phyloP scores from a whole-genome alignment of 1,284 basidiomycete species.

The Albatrellus sp. region DNA sequence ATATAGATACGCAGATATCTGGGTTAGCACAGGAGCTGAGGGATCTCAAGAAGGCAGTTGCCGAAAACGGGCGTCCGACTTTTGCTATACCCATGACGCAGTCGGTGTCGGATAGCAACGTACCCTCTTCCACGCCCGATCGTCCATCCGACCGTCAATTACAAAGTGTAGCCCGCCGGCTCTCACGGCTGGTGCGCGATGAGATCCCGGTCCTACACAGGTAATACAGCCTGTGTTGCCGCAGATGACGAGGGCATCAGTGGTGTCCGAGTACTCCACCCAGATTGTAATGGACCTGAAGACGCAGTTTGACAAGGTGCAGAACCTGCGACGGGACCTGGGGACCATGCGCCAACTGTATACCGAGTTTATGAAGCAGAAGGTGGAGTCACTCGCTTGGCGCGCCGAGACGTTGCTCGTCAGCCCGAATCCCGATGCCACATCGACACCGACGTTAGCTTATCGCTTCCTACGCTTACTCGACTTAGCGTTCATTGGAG shows the following conservation, averaged over 20 bases:
- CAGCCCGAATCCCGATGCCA: too few relatives aligned
- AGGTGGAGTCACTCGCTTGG: conserved; percentile 79
- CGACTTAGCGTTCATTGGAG: too few relatives aligned
- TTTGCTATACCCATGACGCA: conserved; percentile 25
- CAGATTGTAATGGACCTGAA: conserved; percentile 75
- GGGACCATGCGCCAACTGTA: conserved; percentile 92
- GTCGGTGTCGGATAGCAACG: conserved; percentile 45
- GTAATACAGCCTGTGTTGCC: conserved; percentile 44
- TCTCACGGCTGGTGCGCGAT: conserved; percentile 48
- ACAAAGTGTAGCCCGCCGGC: conserved; percentile 53
- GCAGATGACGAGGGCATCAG: conserved; percentile 62
- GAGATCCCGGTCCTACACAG: conserved; percentile 25
- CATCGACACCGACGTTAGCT: too few relatives aligned
- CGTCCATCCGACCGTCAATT: conserved; percentile 69
- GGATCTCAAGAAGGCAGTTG: conserved; percentile 68
- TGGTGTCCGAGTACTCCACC: conserved; percentile 57
- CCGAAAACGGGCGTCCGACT: conserved; percentile 33
- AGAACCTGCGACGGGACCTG: conserved; percentile 87
- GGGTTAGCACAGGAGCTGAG: conserved; percentile 84
- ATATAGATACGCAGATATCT: conserved; percentile 86
- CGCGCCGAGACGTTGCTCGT: too few relatives aligned
- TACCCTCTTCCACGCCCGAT: conserved; percentile 30
- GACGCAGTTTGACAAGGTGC: conserved; percentile 89
- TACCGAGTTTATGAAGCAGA: conserved; percentile 83
- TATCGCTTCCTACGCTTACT: too few relatives aligned